Conservation (phyloP, 192 early-diverging fungal genomes). For the Dissophora ornata region DNA sequence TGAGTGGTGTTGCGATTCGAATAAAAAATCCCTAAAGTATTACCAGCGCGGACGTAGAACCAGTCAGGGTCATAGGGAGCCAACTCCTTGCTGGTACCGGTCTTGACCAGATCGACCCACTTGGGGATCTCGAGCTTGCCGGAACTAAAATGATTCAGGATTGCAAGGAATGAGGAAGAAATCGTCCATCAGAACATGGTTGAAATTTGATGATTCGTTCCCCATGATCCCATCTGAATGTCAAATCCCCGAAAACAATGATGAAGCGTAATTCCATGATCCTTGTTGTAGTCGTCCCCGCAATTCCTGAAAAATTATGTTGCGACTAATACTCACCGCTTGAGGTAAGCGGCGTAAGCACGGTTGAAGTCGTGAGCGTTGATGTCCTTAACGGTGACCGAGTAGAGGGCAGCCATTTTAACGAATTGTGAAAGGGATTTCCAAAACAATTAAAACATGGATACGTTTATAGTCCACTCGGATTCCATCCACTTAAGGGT, state of each 20-base stretch:
- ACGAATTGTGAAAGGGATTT: slow-evolving; percentile 40
- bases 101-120: slow-evolving; percentile 99
- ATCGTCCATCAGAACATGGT: neutral
- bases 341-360: slow-evolving; percentile 99
- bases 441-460: slow-evolving; percentile 15
- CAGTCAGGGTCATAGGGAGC: slow-evolving; percentile 98
- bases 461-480: slow-evolving; percentile 9
- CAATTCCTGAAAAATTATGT: neutral
- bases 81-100: slow-evolving; percentile 94
- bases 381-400: slow-evolving; percentile 97
- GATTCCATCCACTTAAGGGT: slow-evolving; percentile 24
- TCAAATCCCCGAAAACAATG: slow-evolving; percentile 5
- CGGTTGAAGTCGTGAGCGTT: slow-evolving; percentile 94
- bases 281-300: too few relatives aligned
- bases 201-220: slow-evolving; percentile 40
- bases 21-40: slow-evolving; percentile 15
- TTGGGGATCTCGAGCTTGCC: slow-evolving; percentile 99
- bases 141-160: slow-evolving; percentile 83
- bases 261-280: slow-evolving; percentile 37
- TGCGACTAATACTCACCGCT: slow-evolving; percentile 68
- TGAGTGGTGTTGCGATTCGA: slow-evolving; percentile 1
- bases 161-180: slow-evolving; percentile 83
- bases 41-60: slow-evolving; percentile 97
- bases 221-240: slow-evolving; percentile 2
- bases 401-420: slow-evolving; percentile 53